Conservation (phyloP, 306 rosid species). For the Cucurbita maxima region DNA sequence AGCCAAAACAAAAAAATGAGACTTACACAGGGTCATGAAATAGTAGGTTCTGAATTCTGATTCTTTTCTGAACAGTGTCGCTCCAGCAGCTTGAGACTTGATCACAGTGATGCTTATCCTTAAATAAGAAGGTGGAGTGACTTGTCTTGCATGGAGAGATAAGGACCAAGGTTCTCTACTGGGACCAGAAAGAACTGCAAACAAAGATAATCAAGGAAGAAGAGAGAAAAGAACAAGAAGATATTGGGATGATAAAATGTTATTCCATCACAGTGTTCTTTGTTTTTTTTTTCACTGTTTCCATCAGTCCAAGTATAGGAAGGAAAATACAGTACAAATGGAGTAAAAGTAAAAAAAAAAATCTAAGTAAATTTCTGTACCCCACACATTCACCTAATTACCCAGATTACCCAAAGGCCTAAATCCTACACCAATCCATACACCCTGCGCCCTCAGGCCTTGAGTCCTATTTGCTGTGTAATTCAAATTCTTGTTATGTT, state of each 20-base stretch:
- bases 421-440: constrained; percentile 33
- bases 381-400: constrained; percentile 37
- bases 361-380: constrained; percentile 59
- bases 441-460: constrained; percentile 30
- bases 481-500: constrained; percentile 16
- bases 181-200: not conserved
- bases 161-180: not conserved
- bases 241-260: constrained; percentile 33
- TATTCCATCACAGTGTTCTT: constrained; percentile 30
- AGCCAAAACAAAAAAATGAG: constrained; percentile 16
- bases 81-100: not conserved
- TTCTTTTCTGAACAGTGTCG: not conserved
- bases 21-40: not conserved
- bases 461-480: constrained; percentile 44
- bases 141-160: constrained; percentile 10
- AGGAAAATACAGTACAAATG: constrained; percentile 48
- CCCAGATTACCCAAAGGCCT: constrained; percentile 13
- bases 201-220: constrained; percentile 15
- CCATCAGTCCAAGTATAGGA: constrained; percentile 80
- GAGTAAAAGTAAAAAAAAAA: constrained; percentile 15
- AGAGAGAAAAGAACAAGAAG: constrained; percentile 6
- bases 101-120: not conserved
- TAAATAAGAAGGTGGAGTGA: constrained; percentile 14
- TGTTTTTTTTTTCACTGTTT: constrained; percentile 32
- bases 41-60: constrained; percentile 3